Conservation (phyloP, 495 filamentous ascomycete species). For the Hypoxylon crocopeplum region DNA sequence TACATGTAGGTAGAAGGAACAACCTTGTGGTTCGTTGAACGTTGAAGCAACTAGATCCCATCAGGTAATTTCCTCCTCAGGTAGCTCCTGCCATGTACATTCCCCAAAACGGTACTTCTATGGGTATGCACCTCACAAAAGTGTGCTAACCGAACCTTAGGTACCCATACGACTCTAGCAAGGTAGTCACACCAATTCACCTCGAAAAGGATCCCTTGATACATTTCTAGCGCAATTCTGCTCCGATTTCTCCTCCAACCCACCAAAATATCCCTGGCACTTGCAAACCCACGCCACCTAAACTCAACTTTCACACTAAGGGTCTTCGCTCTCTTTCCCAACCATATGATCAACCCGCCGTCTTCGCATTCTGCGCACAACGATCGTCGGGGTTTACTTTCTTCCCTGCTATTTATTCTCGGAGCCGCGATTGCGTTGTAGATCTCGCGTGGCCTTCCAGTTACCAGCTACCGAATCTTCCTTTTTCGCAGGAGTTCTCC, state of each 20-base stretch:
- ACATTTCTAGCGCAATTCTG: too few species aligned
- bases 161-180: neutral
- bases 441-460: conserved; percentile 20
- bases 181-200: too few species aligned
- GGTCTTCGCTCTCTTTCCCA: conserved; percentile 15
- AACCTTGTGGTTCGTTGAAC: too few species aligned
- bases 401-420: conserved; percentile 15
- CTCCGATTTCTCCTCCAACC: conserved; percentile 18
- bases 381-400: conserved; percentile 8
- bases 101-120: neutral
- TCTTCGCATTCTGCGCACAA: conserved; percentile 9
- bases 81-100: neutral
- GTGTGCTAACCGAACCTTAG: neutral
- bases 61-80: too few species aligned
- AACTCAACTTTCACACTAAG: neutral
- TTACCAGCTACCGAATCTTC: neutral
- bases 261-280: neutral
- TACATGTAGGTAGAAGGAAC: too few species aligned
- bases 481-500: conserved; percentile 30
- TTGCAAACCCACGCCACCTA: too few species aligned
- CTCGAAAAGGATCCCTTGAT: too few species aligned
- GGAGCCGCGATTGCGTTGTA: conserved; percentile 10
- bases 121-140: neutral
- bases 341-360: conserved; percentile 28
- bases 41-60: too few species aligned